Evolutionary conservation across 139 green algal genomes (phyloP), one percentile per base, ranked within the genome.

Genomic region (Chlorella vulgaris): DNA sequence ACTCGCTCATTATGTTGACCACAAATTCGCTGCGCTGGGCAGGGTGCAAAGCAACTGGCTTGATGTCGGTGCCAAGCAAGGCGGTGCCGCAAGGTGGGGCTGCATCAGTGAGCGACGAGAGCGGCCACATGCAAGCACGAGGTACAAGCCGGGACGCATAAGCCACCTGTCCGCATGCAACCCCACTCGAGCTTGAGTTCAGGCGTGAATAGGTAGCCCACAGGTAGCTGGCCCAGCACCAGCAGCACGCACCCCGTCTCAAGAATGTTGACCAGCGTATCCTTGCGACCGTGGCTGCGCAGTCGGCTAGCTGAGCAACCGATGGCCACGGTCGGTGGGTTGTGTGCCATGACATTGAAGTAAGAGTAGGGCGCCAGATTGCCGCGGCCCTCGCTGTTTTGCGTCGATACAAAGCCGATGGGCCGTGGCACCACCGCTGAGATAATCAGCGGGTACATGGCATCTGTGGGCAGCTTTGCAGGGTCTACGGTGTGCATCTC

Each of bases 1-100:
- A 99, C 35, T 99, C 93, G 81, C 87, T 96, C 42, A 99, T 98
- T 79, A 99, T 95, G 86, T 96, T 94, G 39, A 98, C 84, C 28
- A 95, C 92, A 73, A 98, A 97, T 76, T 98, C 91, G 36, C 91
- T 96, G 89, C 67, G 0, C 40, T 2, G 42, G 15, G 43, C 29
- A 43, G 43, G n/a, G 15, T 31, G 55, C 55, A 65, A n/a, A n/a
- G 55, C 18, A 65, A 28, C 55, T 8, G 22, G 55, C 55, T 8
- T 24, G 47, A n/a, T n/a, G n/a, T n/a, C n/a, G n/a, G n/a, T n/a
- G n/a, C n/a, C n/a, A n/a, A n/a, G n/a, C n/a, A n/a, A n/a, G n/a
- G n/a, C n/a, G n/a, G n/a, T n/a, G n/a, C n/a, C n/a, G n/a, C n/a
- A n/a, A n/a, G n/a, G n/a, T n/a, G n/a, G n/a, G n/a, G n/a, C n/a